Conservation (phyloP, 768 basidiomycete species). For the Macrolepiota fuliginosa region DNA sequence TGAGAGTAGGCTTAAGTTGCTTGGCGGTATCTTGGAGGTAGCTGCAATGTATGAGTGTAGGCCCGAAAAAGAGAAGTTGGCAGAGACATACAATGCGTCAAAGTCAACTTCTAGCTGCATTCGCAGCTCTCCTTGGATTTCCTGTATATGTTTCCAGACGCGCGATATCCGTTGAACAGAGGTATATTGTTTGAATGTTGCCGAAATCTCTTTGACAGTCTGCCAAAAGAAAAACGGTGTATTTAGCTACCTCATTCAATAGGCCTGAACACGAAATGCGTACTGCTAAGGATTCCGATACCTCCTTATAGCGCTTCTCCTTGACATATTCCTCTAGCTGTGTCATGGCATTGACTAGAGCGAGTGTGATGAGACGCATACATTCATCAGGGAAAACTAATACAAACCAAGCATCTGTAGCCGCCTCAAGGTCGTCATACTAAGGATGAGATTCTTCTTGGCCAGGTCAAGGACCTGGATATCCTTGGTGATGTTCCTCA, state of each 20-base stretch:
- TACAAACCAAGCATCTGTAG: constrained; percentile 90
- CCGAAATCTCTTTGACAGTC: constrained; percentile 87
- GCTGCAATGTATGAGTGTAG: constrained; percentile 36
- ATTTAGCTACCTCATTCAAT: background rate
- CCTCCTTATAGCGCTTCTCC: constrained; percentile 78
- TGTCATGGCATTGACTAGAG: constrained; percentile 73
- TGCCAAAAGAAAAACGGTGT: constrained; percentile 23
- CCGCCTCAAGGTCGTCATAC: constrained; percentile 87
- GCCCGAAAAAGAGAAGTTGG: background rate
- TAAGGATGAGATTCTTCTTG: constrained; percentile 87
- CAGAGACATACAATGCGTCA: constrained; percentile 76
- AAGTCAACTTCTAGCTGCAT: constrained; percentile 86
- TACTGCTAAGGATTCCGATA: constrained; percentile 78
- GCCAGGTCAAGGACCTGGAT: constrained; percentile 93
- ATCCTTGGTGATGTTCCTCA: constrained; percentile 92
- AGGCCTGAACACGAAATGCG: constrained; percentile 13
- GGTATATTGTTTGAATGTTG: constrained; percentile 76
- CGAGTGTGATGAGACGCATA: background rate
- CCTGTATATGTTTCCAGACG: constrained; percentile 76
- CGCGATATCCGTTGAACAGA: constrained; percentile 75
- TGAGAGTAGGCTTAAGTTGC: constrained; percentile 57
- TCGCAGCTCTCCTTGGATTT: constrained; percentile 80
- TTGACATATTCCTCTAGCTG: constrained; percentile 79
- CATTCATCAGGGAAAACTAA: background rate
- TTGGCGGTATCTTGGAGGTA: constrained; percentile 77